A percentile compares a stretch with the other conserved stretches of the same genome.
phyloP scores from a whole-genome alignment of 371 early-diverging fungal species.

The Mortierella sp. region DNA sequence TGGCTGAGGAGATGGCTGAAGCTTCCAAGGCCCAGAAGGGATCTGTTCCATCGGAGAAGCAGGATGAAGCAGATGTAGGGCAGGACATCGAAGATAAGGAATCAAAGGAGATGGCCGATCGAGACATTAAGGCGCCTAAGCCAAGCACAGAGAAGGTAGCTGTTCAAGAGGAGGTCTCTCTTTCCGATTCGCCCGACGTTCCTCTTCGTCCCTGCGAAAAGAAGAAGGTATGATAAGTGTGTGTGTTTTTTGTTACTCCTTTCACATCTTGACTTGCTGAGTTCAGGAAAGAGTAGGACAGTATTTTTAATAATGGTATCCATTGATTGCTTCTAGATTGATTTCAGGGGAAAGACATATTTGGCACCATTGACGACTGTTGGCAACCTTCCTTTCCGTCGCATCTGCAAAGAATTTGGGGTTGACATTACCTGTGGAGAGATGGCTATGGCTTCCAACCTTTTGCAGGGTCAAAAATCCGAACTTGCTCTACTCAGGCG shows the following conservation, averaged over 20 bases:
- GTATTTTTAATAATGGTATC: conserved; percentile 2
- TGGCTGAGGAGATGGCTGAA: conserved; percentile 54
- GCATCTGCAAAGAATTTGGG: conserved; percentile 92
- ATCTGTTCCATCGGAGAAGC: conserved; percentile 19
- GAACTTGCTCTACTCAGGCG: conserved; percentile 93
- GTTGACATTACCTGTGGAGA: conserved; percentile 98
- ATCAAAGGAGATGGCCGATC: conserved; percentile 5
- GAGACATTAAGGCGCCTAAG: conserved; percentile 25
- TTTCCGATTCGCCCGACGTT: conserved; percentile 45
- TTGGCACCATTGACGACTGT: conserved; percentile 97
- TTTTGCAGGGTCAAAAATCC: conserved; percentile 77
- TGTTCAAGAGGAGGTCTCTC: conserved; percentile 28
- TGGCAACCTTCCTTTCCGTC: conserved; percentile 97
- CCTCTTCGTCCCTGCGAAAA: conserved; percentile 45
- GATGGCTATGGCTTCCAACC: conserved; percentile 88
- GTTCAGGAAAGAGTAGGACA: conserved; percentile 7
- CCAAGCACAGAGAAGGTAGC: background rate
- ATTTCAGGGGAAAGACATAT: conserved; percentile 91
- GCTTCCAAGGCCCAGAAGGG: conserved; percentile 39
- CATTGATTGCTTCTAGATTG: conserved; percentile 59
- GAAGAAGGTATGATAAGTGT: conserved; percentile 38
- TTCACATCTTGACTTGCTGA: too few relatives aligned
- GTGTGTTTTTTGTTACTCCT: too few relatives aligned
- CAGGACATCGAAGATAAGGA: conserved; percentile 18
- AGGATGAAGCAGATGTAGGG: conserved; percentile 18